Base-by-base conservation (phyloP, 768 basidiomycete species). In the Coprinopsis marcescibilis region DNA sequence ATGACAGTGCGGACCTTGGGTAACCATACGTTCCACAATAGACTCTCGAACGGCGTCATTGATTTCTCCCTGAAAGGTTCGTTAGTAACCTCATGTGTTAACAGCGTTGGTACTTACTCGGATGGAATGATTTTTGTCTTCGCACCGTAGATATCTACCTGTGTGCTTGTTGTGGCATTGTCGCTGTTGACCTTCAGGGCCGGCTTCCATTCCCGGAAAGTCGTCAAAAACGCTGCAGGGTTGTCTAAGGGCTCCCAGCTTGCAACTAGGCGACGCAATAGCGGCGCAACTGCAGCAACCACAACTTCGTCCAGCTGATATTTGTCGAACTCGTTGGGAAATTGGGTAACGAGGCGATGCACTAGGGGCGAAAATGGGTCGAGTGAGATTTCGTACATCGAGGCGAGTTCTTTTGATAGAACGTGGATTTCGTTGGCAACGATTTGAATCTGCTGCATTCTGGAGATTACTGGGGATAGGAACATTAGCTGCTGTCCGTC, bases 31-130 rank as follows among this genome's bases (percentile, higher is more conserved):
- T 85, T 89, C 94, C 96, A 98, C 12, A 98, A 65, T 20, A 98
- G 71, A 50, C 85, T 89, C 60, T 99, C 96, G 60, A 89, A 99
- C 0, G 95, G 85, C 13, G 93, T 93, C 96, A 99, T 99, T 2
- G 73, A 72, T 52, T 66, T 72, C 50, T 80, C 79, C 37, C 77
- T 81, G 12, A 46, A 20, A 21, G 51, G 43, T 48, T 19, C 51
- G 36, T 21, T 44, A 6, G 34, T 50, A 25, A 51, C 27, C 47
- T n/a, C 17, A 41, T 41, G 26, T 11, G 42, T 30, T 19, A 21
- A 12, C 40, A 43, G 8, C 36, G 11, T 33, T 12, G 25, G 30
- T 33, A 66, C 73, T 54, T 57, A 77, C 74, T 66, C 57, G 3
- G 63, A 53, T 11, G 60, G 52, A 6, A 61, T 54, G 3, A 55